Evolutionary conservation across 2,329 filamentous ascomycete species (phyloP).

Genomic region (Coniochaeta sp.): DNA sequence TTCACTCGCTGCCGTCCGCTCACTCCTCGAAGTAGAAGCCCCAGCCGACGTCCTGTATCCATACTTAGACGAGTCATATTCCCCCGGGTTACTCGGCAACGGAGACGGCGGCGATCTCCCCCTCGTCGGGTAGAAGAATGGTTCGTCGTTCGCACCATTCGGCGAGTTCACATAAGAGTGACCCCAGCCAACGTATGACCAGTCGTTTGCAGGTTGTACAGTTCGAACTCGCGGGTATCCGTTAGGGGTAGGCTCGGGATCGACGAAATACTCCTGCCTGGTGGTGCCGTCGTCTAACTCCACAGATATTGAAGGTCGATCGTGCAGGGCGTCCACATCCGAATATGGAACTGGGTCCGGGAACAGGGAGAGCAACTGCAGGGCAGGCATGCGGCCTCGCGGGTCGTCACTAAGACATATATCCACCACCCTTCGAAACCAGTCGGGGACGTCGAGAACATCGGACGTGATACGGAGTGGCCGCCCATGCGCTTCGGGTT

Average conservation of each 20-base stretch:
- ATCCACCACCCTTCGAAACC: conserved; percentile 69
- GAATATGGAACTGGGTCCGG: conserved; percentile 31
- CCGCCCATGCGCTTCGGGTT: conserved; percentile 72
- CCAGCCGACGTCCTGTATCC: not conserved
- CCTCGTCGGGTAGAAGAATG: conserved; percentile 37
- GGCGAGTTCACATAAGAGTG: conserved; percentile 28
- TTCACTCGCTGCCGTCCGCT: conserved; percentile 26
- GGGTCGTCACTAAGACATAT: conserved; percentile 72
- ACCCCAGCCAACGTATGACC: conserved; percentile 30
- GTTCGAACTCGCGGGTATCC: conserved; percentile 30
- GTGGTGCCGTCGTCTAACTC: conserved; percentile 32
- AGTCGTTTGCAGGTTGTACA: conserved; percentile 34
- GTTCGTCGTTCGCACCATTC: conserved; percentile 29
- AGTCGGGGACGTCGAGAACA: conserved; percentile 59
- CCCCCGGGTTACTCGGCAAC: conserved; percentile 34
- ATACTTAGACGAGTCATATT: conserved; percentile 21
- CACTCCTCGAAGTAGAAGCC: not conserved
- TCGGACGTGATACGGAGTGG: conserved; percentile 57
- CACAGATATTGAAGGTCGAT: conserved; percentile 27
- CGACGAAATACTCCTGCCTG: conserved; percentile 30
- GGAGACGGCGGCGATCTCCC: conserved; percentile 49
- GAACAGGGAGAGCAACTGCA: conserved; percentile 63
- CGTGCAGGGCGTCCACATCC: conserved; percentile 8
- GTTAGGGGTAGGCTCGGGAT: conserved; percentile 21
- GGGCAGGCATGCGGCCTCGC: conserved; percentile 64